phyloP scores from a whole-genome alignment of 2,329 filamentous ascomycete genomes.

The Arthrobotrys iridis region DNA sequence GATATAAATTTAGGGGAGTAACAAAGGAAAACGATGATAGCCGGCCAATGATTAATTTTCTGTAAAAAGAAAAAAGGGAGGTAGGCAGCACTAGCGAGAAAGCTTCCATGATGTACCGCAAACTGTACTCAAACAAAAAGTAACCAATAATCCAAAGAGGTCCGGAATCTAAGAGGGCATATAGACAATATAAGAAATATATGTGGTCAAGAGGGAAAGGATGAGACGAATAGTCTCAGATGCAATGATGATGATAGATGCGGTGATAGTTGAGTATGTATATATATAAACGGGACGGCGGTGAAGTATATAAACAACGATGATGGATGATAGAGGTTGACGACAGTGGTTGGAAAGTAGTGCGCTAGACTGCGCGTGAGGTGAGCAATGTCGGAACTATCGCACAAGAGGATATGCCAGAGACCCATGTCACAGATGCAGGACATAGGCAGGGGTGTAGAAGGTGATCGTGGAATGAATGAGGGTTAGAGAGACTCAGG shows the following conservation, averaged over 20 bases:
- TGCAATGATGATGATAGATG: neutral
- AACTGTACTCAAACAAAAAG: constrained; percentile 26
- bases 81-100: neutral
- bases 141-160: constrained; percentile 13
- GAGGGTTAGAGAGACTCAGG: constrained; percentile 25
- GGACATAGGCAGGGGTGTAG: constrained; percentile 24
- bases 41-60: constrained; percentile 17
- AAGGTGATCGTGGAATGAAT: constrained; percentile 20
- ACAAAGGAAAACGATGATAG: constrained; percentile 24
- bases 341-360: constrained; percentile 7
- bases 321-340: neutral
- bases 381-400: constrained; percentile 28
- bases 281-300: constrained; percentile 5
- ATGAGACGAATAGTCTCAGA: constrained; percentile 5
- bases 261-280: constrained; percentile 6
- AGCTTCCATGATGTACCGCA: neutral
- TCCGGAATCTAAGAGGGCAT: constrained; percentile 43
- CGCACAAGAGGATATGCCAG: constrained; percentile 20
- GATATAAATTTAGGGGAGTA: constrained; percentile 38
- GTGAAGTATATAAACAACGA: constrained; percentile 13
- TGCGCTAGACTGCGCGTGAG: constrained; percentile 50
- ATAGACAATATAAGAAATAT: constrained; percentile 43
- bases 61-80: constrained; percentile 12
- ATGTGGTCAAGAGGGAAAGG: constrained; percentile 22
- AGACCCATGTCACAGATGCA: constrained; percentile 27